Base-by-base conservation (phyloP, 129 eudicot genomes). In the Flaveria brownii region DNA sequence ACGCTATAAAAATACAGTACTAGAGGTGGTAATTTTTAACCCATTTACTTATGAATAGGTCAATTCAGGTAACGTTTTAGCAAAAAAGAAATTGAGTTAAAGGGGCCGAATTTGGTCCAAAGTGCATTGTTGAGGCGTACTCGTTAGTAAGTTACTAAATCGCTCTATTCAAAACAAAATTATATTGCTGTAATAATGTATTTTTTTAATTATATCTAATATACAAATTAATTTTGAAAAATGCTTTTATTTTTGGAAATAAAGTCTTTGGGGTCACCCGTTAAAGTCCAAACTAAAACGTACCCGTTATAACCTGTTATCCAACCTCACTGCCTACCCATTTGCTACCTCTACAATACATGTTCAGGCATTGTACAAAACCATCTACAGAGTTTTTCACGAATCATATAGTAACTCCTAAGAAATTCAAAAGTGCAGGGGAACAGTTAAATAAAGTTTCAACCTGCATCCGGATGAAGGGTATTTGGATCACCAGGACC, bases 381-480 rank as follows among this genome's bases (percentile, higher is more conserved):
- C 4, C 64, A 73, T 57, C 56, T 41, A 20, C 23, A 73, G 4
- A 66, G 2, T 41, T 23, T 69, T 77, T 23, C 60, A 51, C 26
- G 70, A 49, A 75, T 63, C 20, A 17, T 28, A 63, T 47, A 47
- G 22, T 23, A 67, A 55, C 30, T 26, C 16, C 18, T 16, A 6
- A 17, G 30, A 22, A 9, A 59, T 45, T 47, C 25, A 41, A 1
- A 66, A 56, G 59, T 55, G 14, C 77, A 45, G 10, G 62, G n/a
- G 46, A 26, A 79, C 28, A 62, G 9, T 25, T 65, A 14, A 51
- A 33, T 8, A 39, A 26, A 12, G 73, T 45, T 69, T 67, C 77
- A 59, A 95, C 99, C 99, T 87, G 99, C 88, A 83, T 95, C 97
- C 9, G 99, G 99, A 79, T 89, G 84, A 72, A 95, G 96, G 22